Evolutionary conservation across 306 rosid genomes (phyloP), one percentile per base, ranked within the genome.

Genomic region (Pyrus communis): DNA sequence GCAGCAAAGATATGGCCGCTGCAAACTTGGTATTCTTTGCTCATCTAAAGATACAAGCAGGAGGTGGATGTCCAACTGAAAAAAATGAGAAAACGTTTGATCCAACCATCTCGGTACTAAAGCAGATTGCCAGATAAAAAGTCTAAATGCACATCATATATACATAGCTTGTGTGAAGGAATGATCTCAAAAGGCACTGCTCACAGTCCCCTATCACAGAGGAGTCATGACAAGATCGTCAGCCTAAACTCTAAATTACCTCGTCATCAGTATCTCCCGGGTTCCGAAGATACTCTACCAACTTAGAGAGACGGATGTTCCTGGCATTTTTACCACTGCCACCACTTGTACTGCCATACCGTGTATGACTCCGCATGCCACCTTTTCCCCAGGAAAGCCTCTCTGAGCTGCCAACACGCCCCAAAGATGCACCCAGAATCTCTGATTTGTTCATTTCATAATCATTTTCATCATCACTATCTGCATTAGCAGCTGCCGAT

Each of bases 381-480:
- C 90, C 87, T 80, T 84, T 87, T 2, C 94, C 97, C 94, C 94
- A 93, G 15, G 93, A 78, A 78, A 89, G 88, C 83, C 91, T 85
- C 69, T 88, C 89, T n/a, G 86, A 82, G 82, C 86, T 79, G 66
- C 88, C 81, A 67, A 82, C 84, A 82, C 84, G 80, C 76, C 86
- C 85, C 42, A 73, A 35, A 30, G 97, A 84, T 59, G 86, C 71
- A 80, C 82, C 78, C 25, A 82, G 55, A 80, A 74, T 74, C 59
- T 91, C 95, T 49, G 55, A 49, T 83, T 77, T 84, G 73, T 70
- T 79, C 59, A 74, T 85, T 77, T 93, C 91, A 62, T 82, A 75
- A 61, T 83, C 88, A 70, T 78, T 86, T 73, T 82, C 93, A 62
- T 88, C 87, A 75, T 86, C 86, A 69, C 83, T 88, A 84, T 86